Conservation (phyloP, 108 stramenopile genomes). For the Nitzschia sp. region DNA sequence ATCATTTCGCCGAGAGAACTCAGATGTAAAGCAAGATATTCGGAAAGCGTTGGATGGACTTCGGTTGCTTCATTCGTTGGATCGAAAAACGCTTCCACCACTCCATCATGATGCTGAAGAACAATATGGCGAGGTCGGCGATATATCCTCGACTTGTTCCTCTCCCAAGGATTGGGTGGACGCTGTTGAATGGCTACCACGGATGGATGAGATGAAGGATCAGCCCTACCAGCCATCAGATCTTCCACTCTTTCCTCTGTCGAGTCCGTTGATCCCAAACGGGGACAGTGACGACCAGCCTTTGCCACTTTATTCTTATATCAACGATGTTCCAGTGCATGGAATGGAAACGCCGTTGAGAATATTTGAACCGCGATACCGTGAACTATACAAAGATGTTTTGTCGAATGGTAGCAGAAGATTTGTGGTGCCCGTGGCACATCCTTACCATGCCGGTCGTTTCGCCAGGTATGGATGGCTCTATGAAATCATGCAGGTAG, state of each 20-base stretch:
- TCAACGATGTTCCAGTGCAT: slow-evolving; percentile 8
- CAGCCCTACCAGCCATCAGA: background rate
- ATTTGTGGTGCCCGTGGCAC: slow-evolving; percentile 29
- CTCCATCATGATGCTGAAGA: background rate
- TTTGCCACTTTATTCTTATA: slow-evolving; percentile 11
- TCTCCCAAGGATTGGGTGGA: slow-evolving; percentile 7
- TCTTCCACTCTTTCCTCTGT: slow-evolving; percentile 22
- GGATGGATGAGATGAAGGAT: slow-evolving; percentile 17
- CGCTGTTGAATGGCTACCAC: slow-evolving; percentile 18
- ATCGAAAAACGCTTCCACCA: background rate
- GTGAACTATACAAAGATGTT: slow-evolving; percentile 46
- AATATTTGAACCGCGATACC: slow-evolving; percentile 53
- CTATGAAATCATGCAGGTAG: slow-evolving; percentile 13
- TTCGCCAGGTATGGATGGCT: slow-evolving; percentile 22
- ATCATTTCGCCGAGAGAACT: background rate
- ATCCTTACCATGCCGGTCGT: slow-evolving; percentile 21
- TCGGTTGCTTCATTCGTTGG: background rate
- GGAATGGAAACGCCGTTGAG: slow-evolving; percentile 17
- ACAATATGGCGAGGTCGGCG: background rate
- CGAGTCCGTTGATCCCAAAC: slow-evolving; percentile 10
- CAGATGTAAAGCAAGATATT: slow-evolving; percentile 5
- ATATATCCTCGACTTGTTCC: background rate
- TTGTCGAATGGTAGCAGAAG: background rate
- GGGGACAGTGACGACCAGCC: background rate
- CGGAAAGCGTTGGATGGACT: slow-evolving; percentile 16